Evolutionary conservation across 495 filamentous ascomycete species (phyloP).

Genomic region (Podospora didyma): DNA sequence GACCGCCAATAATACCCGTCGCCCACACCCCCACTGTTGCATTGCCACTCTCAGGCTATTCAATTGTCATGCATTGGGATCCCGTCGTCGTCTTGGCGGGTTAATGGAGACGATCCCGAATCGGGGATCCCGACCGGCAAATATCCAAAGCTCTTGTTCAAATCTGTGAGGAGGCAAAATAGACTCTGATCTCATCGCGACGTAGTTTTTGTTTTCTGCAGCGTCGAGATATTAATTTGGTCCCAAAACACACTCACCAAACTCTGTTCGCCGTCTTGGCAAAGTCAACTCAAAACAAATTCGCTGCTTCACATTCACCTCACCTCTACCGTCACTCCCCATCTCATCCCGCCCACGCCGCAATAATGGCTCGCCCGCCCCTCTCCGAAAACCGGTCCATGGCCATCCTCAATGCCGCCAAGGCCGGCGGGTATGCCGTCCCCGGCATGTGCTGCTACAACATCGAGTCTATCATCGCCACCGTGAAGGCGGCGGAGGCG

Average conservation of each 20-base stretch:
- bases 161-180: neutral
- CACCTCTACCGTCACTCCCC: constrained; percentile 4
- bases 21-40: constrained; percentile 10
- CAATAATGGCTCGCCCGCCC: constrained; percentile 47
- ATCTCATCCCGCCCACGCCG: neutral
- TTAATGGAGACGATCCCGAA: constrained; percentile 9
- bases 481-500: constrained; percentile 70
- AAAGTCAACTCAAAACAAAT: neutral
- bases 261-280: neutral
- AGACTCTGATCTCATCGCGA: neutral
- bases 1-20: constrained; percentile 21
- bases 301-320: neutral
- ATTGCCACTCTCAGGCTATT: constrained; percentile 22
- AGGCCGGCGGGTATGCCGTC: constrained; percentile 62
- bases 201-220: neutral
- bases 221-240: neutral
- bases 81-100: constrained; percentile 17
- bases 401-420: constrained; percentile 64
- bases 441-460: constrained; percentile 84
- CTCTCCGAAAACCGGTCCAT: constrained; percentile 60
- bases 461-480: constrained; percentile 76
- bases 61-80: constrained; percentile 4
- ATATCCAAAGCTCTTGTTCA: constrained; percentile 1
- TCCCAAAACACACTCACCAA: constrained; percentile 2
- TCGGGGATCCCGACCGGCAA: constrained; percentile 25